Percentiles rank a stretch among this genome's conserved stretches.
phyloP scores from a whole-genome alignment of 1,284 basidiomycete species.

The Cystobasidium sp. region DNA sequence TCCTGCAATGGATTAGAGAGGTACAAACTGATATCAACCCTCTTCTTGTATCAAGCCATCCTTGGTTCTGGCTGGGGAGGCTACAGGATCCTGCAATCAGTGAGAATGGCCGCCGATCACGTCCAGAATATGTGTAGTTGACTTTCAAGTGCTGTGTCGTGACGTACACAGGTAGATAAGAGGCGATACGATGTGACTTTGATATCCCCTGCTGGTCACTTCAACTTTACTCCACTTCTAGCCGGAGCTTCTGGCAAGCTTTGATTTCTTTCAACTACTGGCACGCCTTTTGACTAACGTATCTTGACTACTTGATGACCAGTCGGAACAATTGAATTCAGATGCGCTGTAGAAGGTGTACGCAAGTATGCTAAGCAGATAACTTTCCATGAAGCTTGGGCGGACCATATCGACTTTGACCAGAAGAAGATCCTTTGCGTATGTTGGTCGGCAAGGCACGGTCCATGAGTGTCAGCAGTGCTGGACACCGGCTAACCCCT shows the following conservation, averaged over 20 bases:
- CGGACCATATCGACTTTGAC: constrained; percentile 64
- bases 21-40: not conserved
- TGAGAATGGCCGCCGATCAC: not conserved
- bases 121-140: not conserved
- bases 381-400: constrained; percentile 59
- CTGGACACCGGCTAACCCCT: too few species aligned
- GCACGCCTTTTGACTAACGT: not conserved
- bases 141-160: not conserved
- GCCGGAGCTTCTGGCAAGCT: constrained; percentile 12
- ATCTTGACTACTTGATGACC: constrained; percentile 54
- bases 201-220: constrained; percentile 32
- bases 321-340: constrained; percentile 80
- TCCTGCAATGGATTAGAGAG: too few species aligned
- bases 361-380: constrained; percentile 54
- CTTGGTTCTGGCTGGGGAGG: constrained; percentile 40
- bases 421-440: constrained; percentile 63
- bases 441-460: not conserved
- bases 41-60: constrained; percentile 1
- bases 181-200: constrained; percentile 44
- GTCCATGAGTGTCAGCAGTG: not conserved
- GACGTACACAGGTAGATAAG: constrained; percentile 29
- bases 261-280: not conserved
- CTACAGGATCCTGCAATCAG: constrained; percentile 24
- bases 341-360: constrained; percentile 79
- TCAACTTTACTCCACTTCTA: constrained; percentile 44